Base-by-base conservation (phyloP, 768 basidiomycete genomes). In the Pleurotus citrinopileatus region DNA sequence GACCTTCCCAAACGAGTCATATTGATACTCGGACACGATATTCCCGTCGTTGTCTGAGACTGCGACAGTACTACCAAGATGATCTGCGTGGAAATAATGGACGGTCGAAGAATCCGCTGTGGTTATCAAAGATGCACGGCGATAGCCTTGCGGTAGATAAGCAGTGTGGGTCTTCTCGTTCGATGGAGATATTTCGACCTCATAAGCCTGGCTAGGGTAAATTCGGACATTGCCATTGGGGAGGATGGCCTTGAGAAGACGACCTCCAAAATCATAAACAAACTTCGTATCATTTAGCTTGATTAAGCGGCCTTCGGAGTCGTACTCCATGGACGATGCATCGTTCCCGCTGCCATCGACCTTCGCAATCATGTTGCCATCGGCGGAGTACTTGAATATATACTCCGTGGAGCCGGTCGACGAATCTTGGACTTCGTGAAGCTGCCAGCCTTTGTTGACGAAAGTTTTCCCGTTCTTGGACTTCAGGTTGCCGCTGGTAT, bases 381-480 rank as follows among this genome's bases (percentile, higher is more conserved):
- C 48, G 12, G 20, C 8, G 4, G 48, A 51, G 34, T 51, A 51
- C 22, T 51, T 34, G 15, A 51, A 51, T 4, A 34, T 9, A 37
- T 29, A 51, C 22, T 51, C 8, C 4, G 20, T 37, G 12, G 23
- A 28, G 9, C 48, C 48, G 29, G 46, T 48, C 5, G 28, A 19
- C 13, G 29, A 7, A 25, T 54, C 28, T 42, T 28, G 43, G 12
- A 57, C 22, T 3, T 36, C 26, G 3, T 36, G 36, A 9, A 57
- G 23, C 37, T 57, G 53, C 56, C 56, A 57, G 19, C 56, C 56
- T 2, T 54, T 32, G 29, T 57, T 54, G 12, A 48, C 19, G 15
- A 57, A 55, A 7, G 20, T 22, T 28, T 54, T 46, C 4, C 37
- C 53, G 29, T 28, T 42, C 20, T 42, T 57, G 1, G 37, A 26